Base-by-base conservation (phyloP, 2,329 filamentous ascomycete species). In the Cladorrhinum sp. region DNA sequence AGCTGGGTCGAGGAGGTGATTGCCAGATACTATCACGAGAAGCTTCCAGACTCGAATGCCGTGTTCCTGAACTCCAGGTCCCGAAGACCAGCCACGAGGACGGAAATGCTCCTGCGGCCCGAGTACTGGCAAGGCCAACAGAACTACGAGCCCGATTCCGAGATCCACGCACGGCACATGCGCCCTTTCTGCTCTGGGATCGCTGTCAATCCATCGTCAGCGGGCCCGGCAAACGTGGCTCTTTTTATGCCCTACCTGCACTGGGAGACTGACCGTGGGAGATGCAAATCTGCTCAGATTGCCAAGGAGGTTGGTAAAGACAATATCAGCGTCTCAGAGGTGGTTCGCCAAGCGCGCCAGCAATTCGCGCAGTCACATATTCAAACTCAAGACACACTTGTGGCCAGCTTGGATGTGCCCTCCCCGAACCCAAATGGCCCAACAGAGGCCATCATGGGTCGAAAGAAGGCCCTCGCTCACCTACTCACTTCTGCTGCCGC, bases 241-340 rank as follows among this genome's bases (percentile, higher is more conserved):
- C 60, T 75, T 0, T 76, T 74, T 62, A 64, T 64, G 65, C 65
- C 66, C 0, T 68, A 67, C 48, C 70, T 78, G 1, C 75, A 79
- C 23, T 79, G 76, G 75, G 76, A 79, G 33, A 75, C 72, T 0
- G 73, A 75, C 9, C 67, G 70, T 1, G 73, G 68, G 49, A 70
- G 71, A 3, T 66, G 65, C 5, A 69, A 74, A 14, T 66, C 72
- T 0, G 60, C 54, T 0, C 64, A 71, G 21, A 75, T 77, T 9
- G 65, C 66, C 36, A 60, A 67, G 7, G 59, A 66, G 48, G 60
- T 57, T 18, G 28, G 60, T 50, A 58, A 65, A 18, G 54, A 58
- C 1, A 53, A 62, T 46, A 56, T 16, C 9, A 63, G 64, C 26
- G 59, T 67, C 5, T 58, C 63, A 0, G 66, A 67, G 21, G 60